Conservation (phyloP, 1,139 yeast genomes). For the Sugiyamaella pinicola region DNA sequence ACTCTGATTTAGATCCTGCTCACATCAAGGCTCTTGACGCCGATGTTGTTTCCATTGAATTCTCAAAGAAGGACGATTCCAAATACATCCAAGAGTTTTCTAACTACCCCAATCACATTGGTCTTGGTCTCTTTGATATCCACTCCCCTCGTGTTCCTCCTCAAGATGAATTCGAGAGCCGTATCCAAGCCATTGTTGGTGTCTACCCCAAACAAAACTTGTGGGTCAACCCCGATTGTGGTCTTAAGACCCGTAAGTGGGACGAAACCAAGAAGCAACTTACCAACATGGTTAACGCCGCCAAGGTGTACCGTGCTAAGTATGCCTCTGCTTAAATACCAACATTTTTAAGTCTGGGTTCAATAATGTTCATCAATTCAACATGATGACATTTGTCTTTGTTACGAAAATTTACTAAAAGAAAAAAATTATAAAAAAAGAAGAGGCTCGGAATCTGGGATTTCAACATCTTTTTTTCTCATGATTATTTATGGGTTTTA, state of each 20-base stretch:
- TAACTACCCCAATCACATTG: constrained; percentile 98
- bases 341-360: constrained; percentile 5
- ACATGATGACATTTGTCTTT: constrained; percentile 16
- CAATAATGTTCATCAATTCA: constrained; percentile 15
- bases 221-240: constrained; percentile 99
- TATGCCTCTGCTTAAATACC: constrained; percentile 30
- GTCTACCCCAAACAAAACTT: constrained; percentile 96
- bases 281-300: constrained; percentile 98
- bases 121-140: constrained; percentile 97
- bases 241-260: constrained; percentile 98
- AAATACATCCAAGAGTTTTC: constrained; percentile 97
- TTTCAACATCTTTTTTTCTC: constrained; percentile 34
- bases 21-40: constrained; percentile 99
- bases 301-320: constrained; percentile 83
- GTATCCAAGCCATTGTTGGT: constrained; percentile 92
- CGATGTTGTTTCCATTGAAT: constrained; percentile 98
- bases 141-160: constrained; percentile 99
- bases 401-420: not conserved
- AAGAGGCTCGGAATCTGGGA: constrained; percentile 28
- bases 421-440: constrained; percentile 13
- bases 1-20: constrained; percentile 99
- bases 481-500: constrained; percentile 21
- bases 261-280: constrained; percentile 77
- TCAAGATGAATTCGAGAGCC: constrained; percentile 88
- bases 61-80: constrained; percentile 99